phyloP scores from a whole-genome alignment of 768 basidiomycete genomes.

The Hericium erinaceus region DNA sequence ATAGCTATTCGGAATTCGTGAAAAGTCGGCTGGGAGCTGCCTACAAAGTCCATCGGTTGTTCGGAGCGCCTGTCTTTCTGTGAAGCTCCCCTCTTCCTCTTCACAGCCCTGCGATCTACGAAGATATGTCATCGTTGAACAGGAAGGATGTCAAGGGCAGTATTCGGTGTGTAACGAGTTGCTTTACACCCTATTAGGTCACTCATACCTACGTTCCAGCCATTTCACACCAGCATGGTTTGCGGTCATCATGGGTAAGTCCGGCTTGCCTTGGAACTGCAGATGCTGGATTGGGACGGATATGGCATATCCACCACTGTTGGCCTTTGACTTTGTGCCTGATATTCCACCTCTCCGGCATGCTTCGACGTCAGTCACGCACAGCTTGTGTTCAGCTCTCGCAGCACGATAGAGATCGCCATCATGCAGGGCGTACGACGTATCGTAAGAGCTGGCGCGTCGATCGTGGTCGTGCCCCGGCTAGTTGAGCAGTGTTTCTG shows the following conservation, averaged over 20 bases:
- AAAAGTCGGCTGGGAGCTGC: neutral
- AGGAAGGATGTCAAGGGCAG: neutral
- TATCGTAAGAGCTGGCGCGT: too few species aligned
- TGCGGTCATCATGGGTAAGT: conserved; percentile 43
- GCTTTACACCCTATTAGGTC: neutral
- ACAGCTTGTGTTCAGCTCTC: neutral
- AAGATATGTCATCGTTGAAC: neutral
- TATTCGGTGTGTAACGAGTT: neutral
- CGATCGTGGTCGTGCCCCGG: too few species aligned
- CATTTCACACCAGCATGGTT: conserved; percentile 52
- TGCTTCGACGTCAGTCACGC: too few species aligned
- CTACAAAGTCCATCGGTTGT: neutral
- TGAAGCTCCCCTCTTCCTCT: neutral
- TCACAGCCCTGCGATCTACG: neutral
- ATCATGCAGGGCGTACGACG: too few species aligned
- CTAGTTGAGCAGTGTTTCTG: neutral
- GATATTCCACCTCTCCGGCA: too few species aligned
- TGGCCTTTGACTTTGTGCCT: neutral
- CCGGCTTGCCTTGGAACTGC: neutral
- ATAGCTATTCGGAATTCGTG: neutral
- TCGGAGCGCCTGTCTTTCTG: neutral
- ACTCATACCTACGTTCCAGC: conserved; percentile 15
- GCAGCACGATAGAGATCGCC: too few species aligned
- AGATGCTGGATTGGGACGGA: too few species aligned
- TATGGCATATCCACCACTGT: too few species aligned